Conservation (phyloP, 139 green algal genomes). For the Coelastrella sp. region DNA sequence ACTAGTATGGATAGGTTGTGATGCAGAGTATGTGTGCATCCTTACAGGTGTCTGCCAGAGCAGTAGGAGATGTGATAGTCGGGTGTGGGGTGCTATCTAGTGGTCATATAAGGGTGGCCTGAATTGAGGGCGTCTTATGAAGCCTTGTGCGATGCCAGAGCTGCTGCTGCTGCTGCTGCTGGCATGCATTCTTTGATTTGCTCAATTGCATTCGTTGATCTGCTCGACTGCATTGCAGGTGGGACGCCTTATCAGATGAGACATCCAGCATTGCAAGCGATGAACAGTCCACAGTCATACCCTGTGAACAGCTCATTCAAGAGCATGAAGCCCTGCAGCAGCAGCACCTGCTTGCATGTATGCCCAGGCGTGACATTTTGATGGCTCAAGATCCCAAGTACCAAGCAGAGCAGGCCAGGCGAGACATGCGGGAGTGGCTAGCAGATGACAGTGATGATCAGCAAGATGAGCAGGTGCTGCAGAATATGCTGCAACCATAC, state of each 20-base stretch:
- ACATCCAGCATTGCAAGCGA: neutral
- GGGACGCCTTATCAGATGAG: neutral
- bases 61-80: too few relatives aligned
- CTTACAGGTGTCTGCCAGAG: too few relatives aligned
- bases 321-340: constrained; percentile 20
- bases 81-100: too few relatives aligned
- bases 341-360: neutral
- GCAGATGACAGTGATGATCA: neutral
- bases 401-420: neutral
- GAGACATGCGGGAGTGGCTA: neutral
- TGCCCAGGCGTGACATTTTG: neutral
- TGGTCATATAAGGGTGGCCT: too few relatives aligned
- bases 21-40: too few relatives aligned
- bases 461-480: neutral
- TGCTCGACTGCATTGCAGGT: neutral
- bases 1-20: too few relatives aligned
- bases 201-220: neutral
- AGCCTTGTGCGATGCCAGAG: too few relatives aligned
- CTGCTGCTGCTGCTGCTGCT: too few relatives aligned
- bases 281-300: neutral
- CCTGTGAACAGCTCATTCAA: constrained; percentile 27
- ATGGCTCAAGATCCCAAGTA: neutral
- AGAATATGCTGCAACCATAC: neutral
- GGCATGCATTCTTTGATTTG: neutral
- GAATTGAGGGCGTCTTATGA: too few relatives aligned